Conservation (phyloP, 176 grass and related monocot genomes). For the Aegilops umbellulata region DNA sequence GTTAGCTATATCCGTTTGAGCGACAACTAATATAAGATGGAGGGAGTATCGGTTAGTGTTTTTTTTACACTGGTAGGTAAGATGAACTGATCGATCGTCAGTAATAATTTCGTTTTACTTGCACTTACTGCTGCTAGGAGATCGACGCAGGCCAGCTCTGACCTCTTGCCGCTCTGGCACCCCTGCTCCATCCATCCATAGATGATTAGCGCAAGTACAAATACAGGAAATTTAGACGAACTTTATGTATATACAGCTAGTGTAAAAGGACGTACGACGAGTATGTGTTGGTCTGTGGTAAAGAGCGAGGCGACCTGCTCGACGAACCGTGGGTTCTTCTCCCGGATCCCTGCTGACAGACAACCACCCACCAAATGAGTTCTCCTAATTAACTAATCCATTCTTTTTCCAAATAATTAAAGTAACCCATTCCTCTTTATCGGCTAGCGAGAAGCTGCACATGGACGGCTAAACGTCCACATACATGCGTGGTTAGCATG, state of each 20-base stretch:
- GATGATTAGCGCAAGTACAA: no score
- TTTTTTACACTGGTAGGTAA: no score
- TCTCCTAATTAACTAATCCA: not conserved
- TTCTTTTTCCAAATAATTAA: not conserved
- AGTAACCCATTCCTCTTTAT: no score
- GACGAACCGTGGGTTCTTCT: slow-evolving; percentile 61
- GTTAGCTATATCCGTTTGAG: no score
- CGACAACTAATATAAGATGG: no score
- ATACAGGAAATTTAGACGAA: not conserved
- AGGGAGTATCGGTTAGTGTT: no score
- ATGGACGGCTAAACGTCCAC: not conserved
- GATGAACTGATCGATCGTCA: no score
- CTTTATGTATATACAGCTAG: not conserved
- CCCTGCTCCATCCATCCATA: slow-evolving; percentile 22
- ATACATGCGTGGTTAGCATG: not conserved
- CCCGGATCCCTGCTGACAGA: slow-evolving; percentile 38
- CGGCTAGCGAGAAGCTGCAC: not conserved
- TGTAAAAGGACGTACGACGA: slow-evolving; percentile 47
- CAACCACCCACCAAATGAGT: not conserved
- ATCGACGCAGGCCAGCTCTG: slow-evolving; percentile 56
- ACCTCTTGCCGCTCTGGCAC: slow-evolving; percentile 71
- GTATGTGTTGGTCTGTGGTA: slow-evolving; percentile 52
- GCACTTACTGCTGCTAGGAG: slow-evolving; percentile 34
- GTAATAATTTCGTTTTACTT: not conserved
- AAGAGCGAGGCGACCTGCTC: slow-evolving; percentile 54